Evolutionary conservation across 352 stramenopile species (phyloP), one percentile per base, ranked within the genome.

Genomic region (Phytopythium vexans): DNA sequence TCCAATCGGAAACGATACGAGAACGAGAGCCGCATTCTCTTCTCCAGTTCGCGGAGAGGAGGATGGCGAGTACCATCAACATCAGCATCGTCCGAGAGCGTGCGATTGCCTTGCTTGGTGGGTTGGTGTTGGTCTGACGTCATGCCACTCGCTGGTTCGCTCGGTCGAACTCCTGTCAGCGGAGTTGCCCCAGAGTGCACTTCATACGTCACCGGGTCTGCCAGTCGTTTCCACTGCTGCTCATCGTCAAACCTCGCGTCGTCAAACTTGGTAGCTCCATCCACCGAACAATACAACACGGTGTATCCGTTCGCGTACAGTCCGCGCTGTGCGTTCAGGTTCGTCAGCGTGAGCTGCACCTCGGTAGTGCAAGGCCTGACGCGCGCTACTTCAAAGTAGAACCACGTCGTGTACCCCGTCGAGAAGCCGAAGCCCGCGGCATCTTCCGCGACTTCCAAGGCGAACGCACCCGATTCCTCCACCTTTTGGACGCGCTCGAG

Each of bases 351-450:
- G 50, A 96, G 82, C 10, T 74, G 53, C 65, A 83, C 11, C 36
- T 64, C 71, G 51, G 66, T 58, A 68, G 66, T 14, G 34, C 45
- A 38, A 68, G 49, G 51, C 57, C 62, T 15, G 60, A 54, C 52
- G 66, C 83, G 40, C 58, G 79, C 16, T 16, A 95, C 78, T 35
- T 82, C 60, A 58, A 96, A 96, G 70, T 92, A 96, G 60, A 94
- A 96, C 87, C 87, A 96, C 58, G 95, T 89, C 15, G 75, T 73
- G 45, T 91, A 91, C 6, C 77, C 81, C n/a, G 73, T 86, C 0
- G 69, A 68, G 6, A 82, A 49, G 3, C 72, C 67, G 34, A 60
- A 75, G 8, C 40, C 56, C 32, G 60, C 50, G 3, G 76, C 70
- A 46, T 86, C 72, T 52, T 80, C 62, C 10, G 71, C 58, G 34